phyloP scores from a whole-genome alignment of 2,329 filamentous ascomycete species.

The Diaporthe nobilis region DNA sequence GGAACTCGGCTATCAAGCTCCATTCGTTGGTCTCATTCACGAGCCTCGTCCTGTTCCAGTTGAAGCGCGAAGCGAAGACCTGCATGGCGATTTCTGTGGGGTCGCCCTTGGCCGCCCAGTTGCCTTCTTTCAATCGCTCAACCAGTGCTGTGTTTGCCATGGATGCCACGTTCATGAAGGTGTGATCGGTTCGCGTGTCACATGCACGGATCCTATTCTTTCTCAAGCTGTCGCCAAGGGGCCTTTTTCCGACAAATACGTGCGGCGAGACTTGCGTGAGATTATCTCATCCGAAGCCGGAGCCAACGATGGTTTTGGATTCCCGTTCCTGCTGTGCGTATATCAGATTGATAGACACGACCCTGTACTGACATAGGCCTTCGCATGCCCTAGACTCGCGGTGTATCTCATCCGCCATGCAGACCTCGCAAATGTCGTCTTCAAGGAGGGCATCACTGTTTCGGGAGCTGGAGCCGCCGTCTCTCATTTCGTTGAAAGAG shows the following conservation, averaged over 20 bases:
- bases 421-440: neutral
- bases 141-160: neutral
- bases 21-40: neutral
- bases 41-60: neutral
- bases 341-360: too few relatives aligned
- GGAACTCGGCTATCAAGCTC: neutral
- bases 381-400: neutral
- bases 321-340: neutral
- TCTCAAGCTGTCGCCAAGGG: neutral
- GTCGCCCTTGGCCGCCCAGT: neutral
- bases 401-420: neutral
- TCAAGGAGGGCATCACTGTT: neutral
- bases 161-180: conserved; percentile 1
- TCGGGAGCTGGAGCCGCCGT: neutral
- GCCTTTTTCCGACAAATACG: neutral
- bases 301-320: neutral
- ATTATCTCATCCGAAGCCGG: neutral
- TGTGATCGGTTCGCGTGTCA: neutral
- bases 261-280: neutral
- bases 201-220: neutral
- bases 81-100: neutral
- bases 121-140: neutral
- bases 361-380: neutral
- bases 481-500: neutral
- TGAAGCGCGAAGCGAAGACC: conserved; percentile 1